Evolutionary conservation across 306 rosid species (phyloP).

Genomic region (Delonix regia): DNA sequence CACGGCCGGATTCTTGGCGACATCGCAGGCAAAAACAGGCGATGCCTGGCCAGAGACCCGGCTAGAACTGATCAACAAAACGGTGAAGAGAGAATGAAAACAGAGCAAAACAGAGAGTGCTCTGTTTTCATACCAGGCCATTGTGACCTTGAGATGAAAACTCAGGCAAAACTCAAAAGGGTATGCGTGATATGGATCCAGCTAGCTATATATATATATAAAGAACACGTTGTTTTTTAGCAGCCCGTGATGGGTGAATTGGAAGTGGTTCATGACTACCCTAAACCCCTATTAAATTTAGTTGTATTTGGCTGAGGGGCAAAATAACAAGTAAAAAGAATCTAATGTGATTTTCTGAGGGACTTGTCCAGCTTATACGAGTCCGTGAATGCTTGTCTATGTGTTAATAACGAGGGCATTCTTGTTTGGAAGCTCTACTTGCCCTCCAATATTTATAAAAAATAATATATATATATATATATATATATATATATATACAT

Average conservation of each 20-base stretch:
- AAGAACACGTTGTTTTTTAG: conserved; percentile 52
- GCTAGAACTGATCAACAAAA: conserved; percentile 14
- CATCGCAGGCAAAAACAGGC: conserved; percentile 71
- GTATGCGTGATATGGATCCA: conserved; percentile 24
- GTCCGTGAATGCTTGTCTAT: conserved; percentile 37
- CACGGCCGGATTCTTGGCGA: conserved; percentile 39
- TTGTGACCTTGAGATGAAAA: conserved; percentile 25
- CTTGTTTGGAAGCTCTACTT: not conserved
- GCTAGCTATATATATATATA: not conserved
- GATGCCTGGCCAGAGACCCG: conserved; percentile 56
- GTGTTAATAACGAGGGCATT: not conserved
- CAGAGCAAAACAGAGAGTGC: conserved; percentile 61
- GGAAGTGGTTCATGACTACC: conserved; percentile 29
- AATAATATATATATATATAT: too few species aligned
- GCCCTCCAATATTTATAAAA: too few species aligned
- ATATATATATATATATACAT: not conserved
- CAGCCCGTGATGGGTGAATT: conserved; percentile 62
- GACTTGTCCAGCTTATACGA: not conserved
- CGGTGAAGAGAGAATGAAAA: conserved; percentile 12
- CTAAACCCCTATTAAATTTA: conserved; percentile 34
- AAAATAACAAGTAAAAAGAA: conserved; percentile 29
- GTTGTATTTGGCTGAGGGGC: conserved; percentile 36
- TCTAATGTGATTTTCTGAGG: conserved; percentile 1
- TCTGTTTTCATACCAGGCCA: conserved; percentile 59
- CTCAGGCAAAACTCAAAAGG: conserved; percentile 13